These are phyloP conservation scores for Salix arbutifolia DNA, from an alignment of 345 rosid species.

Conservation along the genomic window DNA sequence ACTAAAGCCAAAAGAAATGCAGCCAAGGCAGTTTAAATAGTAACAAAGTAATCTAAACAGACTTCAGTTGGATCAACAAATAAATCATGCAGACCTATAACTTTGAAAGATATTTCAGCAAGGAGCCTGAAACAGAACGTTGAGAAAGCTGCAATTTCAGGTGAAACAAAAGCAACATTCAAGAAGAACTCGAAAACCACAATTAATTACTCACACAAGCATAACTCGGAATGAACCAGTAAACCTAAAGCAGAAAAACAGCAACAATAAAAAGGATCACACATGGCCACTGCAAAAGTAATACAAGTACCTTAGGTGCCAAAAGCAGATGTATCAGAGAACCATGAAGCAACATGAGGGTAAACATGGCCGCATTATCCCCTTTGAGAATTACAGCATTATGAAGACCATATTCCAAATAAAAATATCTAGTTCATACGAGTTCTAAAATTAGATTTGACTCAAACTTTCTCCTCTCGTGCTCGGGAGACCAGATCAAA, in stretches of 20 bases:
- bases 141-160: slow-evolving; percentile 80
- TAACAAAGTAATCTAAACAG: too few relatives aligned
- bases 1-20: too few relatives aligned
- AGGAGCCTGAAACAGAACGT: slow-evolving; percentile 84
- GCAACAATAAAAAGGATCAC: not conserved
- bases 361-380: slow-evolving; percentile 53
- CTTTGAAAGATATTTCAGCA: too few relatives aligned
- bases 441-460: not conserved
- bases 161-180: slow-evolving; percentile 15
- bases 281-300: not conserved
- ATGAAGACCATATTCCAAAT: not conserved
- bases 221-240: not conserved
- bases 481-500: not conserved
- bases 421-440: not conserved
- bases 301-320: slow-evolving; percentile 76
- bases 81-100: too few relatives aligned
- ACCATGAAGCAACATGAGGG: slow-evolving; percentile 92
- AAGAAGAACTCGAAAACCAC: slow-evolving; percentile 13
- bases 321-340: slow-evolving; percentile 83
- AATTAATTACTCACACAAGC: not conserved
- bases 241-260: not conserved
- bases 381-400: not conserved
- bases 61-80: too few relatives aligned
- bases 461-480: not conserved
- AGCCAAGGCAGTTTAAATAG: too few relatives aligned